Evolutionary conservation across 1,284 basidiomycete species (phyloP).

Genomic region (Puccinia horiana): DNA sequence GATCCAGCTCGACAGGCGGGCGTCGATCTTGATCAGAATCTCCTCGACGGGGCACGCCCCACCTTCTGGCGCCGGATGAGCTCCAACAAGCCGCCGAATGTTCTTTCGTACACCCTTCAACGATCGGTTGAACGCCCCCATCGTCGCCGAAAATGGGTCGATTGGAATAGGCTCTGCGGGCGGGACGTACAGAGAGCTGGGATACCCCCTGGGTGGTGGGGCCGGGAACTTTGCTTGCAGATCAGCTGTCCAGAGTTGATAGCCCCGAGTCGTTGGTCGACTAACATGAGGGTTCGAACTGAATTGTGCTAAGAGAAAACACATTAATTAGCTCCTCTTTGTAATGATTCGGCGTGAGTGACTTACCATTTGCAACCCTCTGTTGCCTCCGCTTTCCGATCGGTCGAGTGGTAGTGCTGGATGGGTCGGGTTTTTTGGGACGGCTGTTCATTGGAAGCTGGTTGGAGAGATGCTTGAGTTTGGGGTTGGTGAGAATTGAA

Average conservation of each 20-base stretch:
- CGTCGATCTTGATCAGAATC: conserved; percentile 23
- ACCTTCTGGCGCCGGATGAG: not conserved
- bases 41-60: not conserved
- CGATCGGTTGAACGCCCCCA: conserved; percentile 43
- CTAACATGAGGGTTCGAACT: conserved; percentile 35
- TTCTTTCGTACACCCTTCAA: conserved; percentile 31
- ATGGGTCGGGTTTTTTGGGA: not conserved
- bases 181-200: conserved; percentile 21
- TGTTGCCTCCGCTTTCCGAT: conserved; percentile 15
- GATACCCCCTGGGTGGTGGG: conserved; percentile 23
- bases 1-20: conserved; percentile 7
- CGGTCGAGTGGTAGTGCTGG: not conserved
- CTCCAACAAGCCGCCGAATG: conserved; percentile 10
- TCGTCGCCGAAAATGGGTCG: conserved; percentile 22
- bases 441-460: not conserved
- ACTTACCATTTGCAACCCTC: not conserved
- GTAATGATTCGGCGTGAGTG: not conserved
- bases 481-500: conserved; percentile 25
- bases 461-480: conserved; percentile 28
- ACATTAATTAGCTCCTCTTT: no score
- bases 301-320: conserved; percentile 15
- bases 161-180: conserved; percentile 17
- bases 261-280: conserved; percentile 26
- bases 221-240: not conserved
- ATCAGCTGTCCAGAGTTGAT: conserved; percentile 21